A percentile compares a stretch with the other conserved stretches of the same genome.
Evolutionary conservation across 2,329 filamentous ascomycete genomes (phyloP).

Genomic region (Akanthomyces muscarius): DNA sequence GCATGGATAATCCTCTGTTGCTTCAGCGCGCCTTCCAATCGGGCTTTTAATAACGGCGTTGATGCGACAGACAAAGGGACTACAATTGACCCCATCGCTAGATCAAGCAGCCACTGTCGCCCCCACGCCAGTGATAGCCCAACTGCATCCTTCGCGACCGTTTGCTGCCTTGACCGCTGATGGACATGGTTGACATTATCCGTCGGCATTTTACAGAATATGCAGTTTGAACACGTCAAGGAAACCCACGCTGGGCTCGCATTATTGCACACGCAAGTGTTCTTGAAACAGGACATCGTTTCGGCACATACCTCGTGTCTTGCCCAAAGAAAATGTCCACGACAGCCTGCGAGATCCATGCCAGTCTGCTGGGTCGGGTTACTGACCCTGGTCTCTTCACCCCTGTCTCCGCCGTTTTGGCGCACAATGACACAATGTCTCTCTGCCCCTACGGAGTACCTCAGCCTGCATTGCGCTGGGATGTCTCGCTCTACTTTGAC

Average conservation of each 20-base stretch:
- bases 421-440: conserved; percentile 8
- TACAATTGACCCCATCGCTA: background rate
- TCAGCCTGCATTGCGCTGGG: background rate
- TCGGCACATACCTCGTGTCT: background rate
- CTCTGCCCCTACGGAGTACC: background rate
- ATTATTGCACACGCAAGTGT: background rate
- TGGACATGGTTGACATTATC: background rate
- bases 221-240: background rate
- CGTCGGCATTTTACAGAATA: background rate
- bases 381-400: background rate
- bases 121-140: conserved; percentile 1
- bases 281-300: background rate
- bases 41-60: background rate
- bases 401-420: conserved; percentile 4
- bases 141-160: too few species aligned
- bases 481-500: background rate
- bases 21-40: background rate
- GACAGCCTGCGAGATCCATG: background rate
- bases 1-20: background rate
- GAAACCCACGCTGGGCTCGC: background rate
- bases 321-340: background rate
- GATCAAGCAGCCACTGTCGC: background rate
- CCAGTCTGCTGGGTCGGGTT: background rate
- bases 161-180: background rate
- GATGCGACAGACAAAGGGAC: background rate